Evolutionary conservation across 192 early-diverging fungal species (phyloP).

Genomic region (Lunasporangiospora selenospora): DNA sequence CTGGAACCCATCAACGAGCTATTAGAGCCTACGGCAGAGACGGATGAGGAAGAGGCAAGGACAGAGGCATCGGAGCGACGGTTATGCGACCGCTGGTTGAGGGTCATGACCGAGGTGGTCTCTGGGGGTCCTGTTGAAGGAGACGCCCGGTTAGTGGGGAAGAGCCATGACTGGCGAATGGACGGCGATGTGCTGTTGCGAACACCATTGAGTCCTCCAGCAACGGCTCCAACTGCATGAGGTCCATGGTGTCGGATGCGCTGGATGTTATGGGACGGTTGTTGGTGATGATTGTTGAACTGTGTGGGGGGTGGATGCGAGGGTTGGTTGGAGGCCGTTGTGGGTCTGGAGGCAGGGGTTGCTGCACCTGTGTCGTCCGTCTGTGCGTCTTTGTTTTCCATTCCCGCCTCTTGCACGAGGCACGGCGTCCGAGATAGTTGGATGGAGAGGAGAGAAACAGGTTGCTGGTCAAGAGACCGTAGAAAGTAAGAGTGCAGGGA

Average conservation of each 20-base stretch:
- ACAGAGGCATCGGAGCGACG: conserved; percentile 12
- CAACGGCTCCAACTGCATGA: no score
- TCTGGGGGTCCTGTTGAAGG: conserved; percentile 38
- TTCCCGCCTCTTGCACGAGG: no score
- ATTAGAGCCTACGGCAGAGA: no score
- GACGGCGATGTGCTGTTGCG: conserved; percentile 26
- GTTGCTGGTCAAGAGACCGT: not conserved
- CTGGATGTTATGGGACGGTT: conserved; percentile 34
- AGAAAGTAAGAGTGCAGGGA: not conserved
- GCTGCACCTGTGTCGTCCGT: not conserved
- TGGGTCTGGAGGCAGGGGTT: not conserved
- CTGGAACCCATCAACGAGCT: no score
- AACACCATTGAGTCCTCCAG: no score
- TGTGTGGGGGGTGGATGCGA: conserved; percentile 40
- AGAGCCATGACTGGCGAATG: conserved; percentile 45
- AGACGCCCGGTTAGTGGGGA: conserved; percentile 35
- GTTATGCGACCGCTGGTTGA: conserved; percentile 21
- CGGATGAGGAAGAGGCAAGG: conserved; percentile 13
- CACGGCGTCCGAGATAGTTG: not conserved
- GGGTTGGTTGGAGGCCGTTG: not conserved
- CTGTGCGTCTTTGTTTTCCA: conserved; percentile 46
- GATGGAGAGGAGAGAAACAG: not conserved
- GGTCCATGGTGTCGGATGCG: conserved; percentile 20
- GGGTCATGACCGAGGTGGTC: conserved; percentile 34
- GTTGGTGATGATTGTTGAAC: conserved; percentile 11